These are phyloP conservation scores for Pestalotiopsis sp. DNA, from an alignment of 2,329 filamentous ascomycete genomes.

Conservation along the genomic window DNA sequence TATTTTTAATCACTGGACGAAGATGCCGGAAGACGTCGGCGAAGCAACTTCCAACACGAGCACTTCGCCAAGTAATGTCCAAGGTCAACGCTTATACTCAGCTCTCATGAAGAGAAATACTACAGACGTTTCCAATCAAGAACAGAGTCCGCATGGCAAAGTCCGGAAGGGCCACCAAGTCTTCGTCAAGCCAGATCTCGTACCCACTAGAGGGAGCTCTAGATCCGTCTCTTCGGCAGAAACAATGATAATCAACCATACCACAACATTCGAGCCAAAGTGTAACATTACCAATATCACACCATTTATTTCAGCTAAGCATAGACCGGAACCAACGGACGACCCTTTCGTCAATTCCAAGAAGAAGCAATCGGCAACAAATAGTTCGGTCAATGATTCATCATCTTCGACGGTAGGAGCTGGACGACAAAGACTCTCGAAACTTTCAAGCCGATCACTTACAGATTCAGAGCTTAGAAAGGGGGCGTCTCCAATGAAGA, in stretches of 20 bases:
- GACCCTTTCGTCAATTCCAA: not conserved
- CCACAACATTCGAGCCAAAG: not conserved
- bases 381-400: not conserved
- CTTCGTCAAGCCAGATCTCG: conserved; percentile 16
- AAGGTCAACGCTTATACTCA: conserved; percentile 64
- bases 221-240: not conserved
- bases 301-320: not conserved
- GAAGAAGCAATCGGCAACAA: not conserved
- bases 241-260: not conserved
- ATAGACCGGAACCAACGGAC: not conserved
- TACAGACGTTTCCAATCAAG: conserved; percentile 29
- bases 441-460: conserved; percentile 9
- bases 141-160: conserved; percentile 20
- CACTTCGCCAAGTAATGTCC: conserved; percentile 34
- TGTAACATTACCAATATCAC: not conserved
- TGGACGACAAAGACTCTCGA: not conserved
- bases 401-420: not conserved
- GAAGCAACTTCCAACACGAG: not conserved
- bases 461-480: conserved; percentile 21
- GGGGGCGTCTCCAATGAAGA: not conserved
- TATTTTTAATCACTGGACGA: not conserved
- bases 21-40: no score
- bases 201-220: conserved; percentile 1
- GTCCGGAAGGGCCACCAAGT: conserved; percentile 21
- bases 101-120: conserved; percentile 61